Percentiles rank a stretch among this genome's conserved stretches.
Evolutionary conservation across 495 filamentous ascomycete genomes (phyloP).

Genomic region (Pseudoneurospora amorphoporcata): DNA sequence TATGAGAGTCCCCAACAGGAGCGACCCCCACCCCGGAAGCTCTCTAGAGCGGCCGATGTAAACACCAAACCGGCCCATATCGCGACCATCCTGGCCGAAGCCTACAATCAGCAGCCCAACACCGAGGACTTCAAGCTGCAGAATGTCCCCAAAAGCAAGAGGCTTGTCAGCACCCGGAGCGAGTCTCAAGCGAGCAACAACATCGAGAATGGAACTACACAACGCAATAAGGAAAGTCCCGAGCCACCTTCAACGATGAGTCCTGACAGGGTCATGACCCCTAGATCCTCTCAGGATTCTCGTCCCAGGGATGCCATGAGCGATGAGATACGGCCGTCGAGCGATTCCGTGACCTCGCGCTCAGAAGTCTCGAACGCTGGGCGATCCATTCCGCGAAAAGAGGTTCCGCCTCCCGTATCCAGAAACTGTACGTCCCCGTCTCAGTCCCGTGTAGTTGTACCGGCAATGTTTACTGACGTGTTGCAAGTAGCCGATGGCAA

Average conservation of each 20-base stretch:
- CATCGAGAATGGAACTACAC: slow-evolving; percentile 18
- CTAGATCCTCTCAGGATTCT: slow-evolving; percentile 40
- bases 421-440: slow-evolving; percentile 21
- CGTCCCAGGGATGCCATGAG: slow-evolving; percentile 31
- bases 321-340: slow-evolving; percentile 29
- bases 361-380: slow-evolving; percentile 21
- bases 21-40: slow-evolving; percentile 27
- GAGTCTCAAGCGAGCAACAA: slow-evolving; percentile 46
- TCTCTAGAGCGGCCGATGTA: slow-evolving; percentile 33
- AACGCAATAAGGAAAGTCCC: slow-evolving; percentile 22
- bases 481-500: slow-evolving; percentile 31
- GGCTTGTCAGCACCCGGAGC: slow-evolving; percentile 47
- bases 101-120: slow-evolving; percentile 7
- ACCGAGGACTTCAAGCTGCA: slow-evolving; percentile 61
- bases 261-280: slow-evolving; percentile 34
- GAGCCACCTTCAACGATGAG: slow-evolving; percentile 14
- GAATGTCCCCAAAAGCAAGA: slow-evolving; percentile 62
- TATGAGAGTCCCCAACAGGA: slow-evolving; percentile 34
- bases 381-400: slow-evolving; percentile 36
- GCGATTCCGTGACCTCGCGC: slow-evolving; percentile 24
- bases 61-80: slow-evolving; percentile 18
- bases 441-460: background rate
- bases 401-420: slow-evolving; percentile 27
- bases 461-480: background rate
- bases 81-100: background rate